These are phyloP conservation scores for Strobilomyces confusus DNA, from an alignment of 768 basidiomycete genomes.

Conservation along the genomic window DNA sequence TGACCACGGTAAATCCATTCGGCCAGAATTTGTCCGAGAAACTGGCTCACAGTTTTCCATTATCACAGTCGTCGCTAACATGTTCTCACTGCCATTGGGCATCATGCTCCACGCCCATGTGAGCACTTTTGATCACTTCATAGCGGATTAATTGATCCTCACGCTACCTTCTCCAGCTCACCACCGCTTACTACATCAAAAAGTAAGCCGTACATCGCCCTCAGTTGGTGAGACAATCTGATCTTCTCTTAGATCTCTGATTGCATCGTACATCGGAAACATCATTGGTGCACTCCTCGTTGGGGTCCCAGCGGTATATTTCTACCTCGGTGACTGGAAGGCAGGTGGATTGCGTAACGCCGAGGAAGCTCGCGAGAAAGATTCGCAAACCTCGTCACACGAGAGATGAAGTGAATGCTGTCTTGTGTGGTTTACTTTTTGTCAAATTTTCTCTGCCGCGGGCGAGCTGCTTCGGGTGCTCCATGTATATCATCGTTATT, in stretches of 20 bases:
- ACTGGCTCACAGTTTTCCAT: neutral
- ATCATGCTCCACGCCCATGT: slow-evolving; percentile 70
- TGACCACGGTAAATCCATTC: slow-evolving; percentile 54
- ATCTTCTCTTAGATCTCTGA: slow-evolving; percentile 44
- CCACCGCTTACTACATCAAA: slow-evolving; percentile 52
- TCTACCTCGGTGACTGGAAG: slow-evolving; percentile 54
- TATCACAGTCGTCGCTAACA: slow-evolving; percentile 60
- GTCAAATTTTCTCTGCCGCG: neutral
- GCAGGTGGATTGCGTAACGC: slow-evolving; percentile 36
- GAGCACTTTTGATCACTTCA: slow-evolving; percentile 23
- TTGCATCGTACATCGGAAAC: slow-evolving; percentile 65
- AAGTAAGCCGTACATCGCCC: slow-evolving; percentile 43
- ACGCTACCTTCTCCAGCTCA: slow-evolving; percentile 16
- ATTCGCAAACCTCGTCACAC: slow-evolving; percentile 8
- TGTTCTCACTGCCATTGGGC: slow-evolving; percentile 68
- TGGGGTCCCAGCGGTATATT: slow-evolving; percentile 59
- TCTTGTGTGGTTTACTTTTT: neutral
- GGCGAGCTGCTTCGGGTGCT: neutral
- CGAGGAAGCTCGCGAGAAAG: slow-evolving; percentile 35
- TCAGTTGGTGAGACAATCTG: neutral
- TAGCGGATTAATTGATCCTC: neutral
- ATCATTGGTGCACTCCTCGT: slow-evolving; percentile 62
- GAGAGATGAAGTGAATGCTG: neutral
- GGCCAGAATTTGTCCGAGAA: neutral
- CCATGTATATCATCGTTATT: neutral